These are phyloP conservation scores for Nigrospora osmanthi DNA, from an alignment of 2,329 filamentous ascomycete species.

Conservation along the genomic window DNA sequence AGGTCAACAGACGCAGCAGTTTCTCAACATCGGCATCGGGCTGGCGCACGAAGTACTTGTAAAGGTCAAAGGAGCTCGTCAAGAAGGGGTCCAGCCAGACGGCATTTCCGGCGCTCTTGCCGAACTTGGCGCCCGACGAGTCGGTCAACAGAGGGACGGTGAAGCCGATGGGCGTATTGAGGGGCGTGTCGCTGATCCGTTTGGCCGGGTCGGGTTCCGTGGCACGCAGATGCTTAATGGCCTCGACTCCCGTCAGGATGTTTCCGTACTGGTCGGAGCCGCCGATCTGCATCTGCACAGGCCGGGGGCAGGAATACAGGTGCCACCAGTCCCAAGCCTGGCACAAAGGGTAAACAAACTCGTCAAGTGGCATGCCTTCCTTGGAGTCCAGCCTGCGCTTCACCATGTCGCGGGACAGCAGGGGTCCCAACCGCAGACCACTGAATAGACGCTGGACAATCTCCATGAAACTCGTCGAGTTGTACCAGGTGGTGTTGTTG, in stretches of 20 bases:
- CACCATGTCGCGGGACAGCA: constrained; percentile 84
- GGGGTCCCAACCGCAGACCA: constrained; percentile 70
- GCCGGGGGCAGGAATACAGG: constrained; percentile 57
- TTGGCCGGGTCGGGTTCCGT: constrained; percentile 37
- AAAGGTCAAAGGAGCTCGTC: constrained; percentile 79
- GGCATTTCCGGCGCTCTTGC: constrained; percentile 90
- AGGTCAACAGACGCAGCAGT: constrained; percentile 85
- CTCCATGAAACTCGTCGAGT: constrained; percentile 62
- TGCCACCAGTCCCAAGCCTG: constrained; percentile 98
- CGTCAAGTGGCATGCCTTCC: constrained; percentile 88
- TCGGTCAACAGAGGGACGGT: constrained; percentile 88
- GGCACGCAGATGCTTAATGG: constrained; percentile 66
- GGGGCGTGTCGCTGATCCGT: constrained; percentile 30
- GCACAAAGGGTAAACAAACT: constrained; percentile 87
- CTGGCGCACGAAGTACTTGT: constrained; percentile 80
- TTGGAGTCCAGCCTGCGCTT: constrained; percentile 77
- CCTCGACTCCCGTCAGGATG: constrained; percentile 82
- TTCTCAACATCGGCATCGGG: constrained; percentile 74
- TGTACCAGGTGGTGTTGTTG: constrained; percentile 84
- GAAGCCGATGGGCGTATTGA: constrained; percentile 67
- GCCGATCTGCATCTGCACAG: constrained; percentile 80
- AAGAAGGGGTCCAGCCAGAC: constrained; percentile 82
- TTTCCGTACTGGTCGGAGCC: constrained; percentile 96
- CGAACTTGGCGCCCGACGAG: constrained; percentile 79
- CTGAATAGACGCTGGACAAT: constrained; percentile 68